These are phyloP conservation scores for Camelina hispida DNA, from an alignment of 345 rosid species.

Conservation along the genomic window DNA sequence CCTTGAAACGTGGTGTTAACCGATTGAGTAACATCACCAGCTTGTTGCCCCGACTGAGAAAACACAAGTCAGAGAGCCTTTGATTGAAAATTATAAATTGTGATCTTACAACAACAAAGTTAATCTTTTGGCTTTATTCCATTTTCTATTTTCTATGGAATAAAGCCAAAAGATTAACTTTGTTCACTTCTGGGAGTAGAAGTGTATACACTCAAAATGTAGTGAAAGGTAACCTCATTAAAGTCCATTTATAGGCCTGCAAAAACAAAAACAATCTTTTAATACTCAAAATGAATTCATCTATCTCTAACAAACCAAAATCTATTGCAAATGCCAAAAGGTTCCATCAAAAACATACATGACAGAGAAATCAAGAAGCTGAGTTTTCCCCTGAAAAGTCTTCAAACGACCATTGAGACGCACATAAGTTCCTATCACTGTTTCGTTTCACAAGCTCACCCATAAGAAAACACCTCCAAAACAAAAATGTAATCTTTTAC, in stretches of 20 bases:
- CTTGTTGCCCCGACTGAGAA: constrained; percentile 43
- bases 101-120: constrained; percentile 6
- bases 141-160: too few relatives aligned
- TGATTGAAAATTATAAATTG: background rate
- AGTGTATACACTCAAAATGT: constrained; percentile 81
- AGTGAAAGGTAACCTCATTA: constrained; percentile 90
- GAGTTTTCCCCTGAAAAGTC: constrained; percentile 67
- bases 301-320: constrained; percentile 1
- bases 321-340: background rate
- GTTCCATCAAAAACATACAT: constrained; percentile 50
- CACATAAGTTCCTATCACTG: constrained; percentile 77
- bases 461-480: constrained; percentile 20
- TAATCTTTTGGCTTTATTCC: background rate
- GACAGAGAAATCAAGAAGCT: constrained; percentile 76
- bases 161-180: too few relatives aligned
- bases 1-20: constrained; percentile 25
- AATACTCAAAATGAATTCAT: background rate
- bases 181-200: constrained; percentile 57
- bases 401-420: constrained; percentile 82
- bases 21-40: constrained; percentile 47
- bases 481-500: background rate
- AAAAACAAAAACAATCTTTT: constrained; percentile 17
- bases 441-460: constrained; percentile 26
- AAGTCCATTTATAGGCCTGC: constrained; percentile 78
- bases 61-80: constrained; percentile 2